Evolutionary conservation across 31 red algal species (phyloP), one percentile per base, ranked within the genome.

Genomic region (Porphyra umbilicalis): DNA sequence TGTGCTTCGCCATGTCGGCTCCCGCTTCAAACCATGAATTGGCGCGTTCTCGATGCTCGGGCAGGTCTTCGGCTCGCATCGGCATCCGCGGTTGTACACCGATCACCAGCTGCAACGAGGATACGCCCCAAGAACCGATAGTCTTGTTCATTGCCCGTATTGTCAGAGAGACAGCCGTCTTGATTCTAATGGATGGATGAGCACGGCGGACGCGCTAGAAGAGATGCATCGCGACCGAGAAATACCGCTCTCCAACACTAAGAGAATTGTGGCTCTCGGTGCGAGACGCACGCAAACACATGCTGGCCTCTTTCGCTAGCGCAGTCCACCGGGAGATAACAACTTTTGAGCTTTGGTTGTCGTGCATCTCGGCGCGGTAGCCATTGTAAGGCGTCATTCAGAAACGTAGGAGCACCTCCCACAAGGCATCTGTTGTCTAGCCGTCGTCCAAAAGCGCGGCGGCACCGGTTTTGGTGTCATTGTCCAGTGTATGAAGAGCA

Each of bases 201-300:
- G 14, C 16, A 7, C 13, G 34, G 6, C 34, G 15, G 77, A 86
- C n/a, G 4, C 75, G 57, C 32, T 86, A 46, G 4, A 68, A 86
- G 0, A 80, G 33, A 10, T 67, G 77, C 32, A 75, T 39, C 34
- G 7, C 44, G 33, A 32, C 75, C 42, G 20, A 9, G 33, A 76
- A 46, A 14, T 84, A 84, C 15, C 84, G 84, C 29, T 86, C 84
- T 9, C 76, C 77, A 25, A 18, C 15, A 8, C 84, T 76, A 3
- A 86, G 34, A 33, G 84, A 32, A 1, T 85, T 85, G 76, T 85
- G 83, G 0, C 2, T 80, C 80, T 85, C 77, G 8, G 80, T 32
- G 2, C 83, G 76, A 10, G 77, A 2, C 9, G 0, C 8, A 0
- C 38, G 78, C n/a, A n/a, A 9, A 9, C 14, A 10, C 13, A 85